Evolutionary conservation across 345 rosid species (phyloP), one percentile per base, ranked within the genome.

Genomic region (Populus ilicifolia): DNA sequence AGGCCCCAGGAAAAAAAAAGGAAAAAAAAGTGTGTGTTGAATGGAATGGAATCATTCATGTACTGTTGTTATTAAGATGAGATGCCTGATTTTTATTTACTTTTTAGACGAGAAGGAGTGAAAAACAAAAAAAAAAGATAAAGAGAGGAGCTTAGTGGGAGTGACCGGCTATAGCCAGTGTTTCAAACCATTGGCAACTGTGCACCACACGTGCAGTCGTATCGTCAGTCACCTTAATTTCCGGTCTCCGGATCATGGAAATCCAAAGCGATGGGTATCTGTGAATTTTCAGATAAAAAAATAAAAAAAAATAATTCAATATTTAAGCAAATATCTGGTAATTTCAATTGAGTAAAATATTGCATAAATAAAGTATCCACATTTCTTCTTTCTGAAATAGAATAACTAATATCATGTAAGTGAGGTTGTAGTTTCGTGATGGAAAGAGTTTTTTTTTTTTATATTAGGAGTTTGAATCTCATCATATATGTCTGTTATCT

Each of bases 121-220:
- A n/a, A n/a, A n/a, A n/a, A 48, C 33, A 23, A 10, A 43, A 41
- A 43, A 43, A 10, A 43, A 10, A 10, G 46, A 46, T 13, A 3
- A 39, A 43, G 23, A 27, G 64, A 38, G 7, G 52, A 20, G 61
- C 21, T 36, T 64, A 54, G 18, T 14, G 27, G 25, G 66, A 35
- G 39, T 52, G 56, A 77, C 78, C 48, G 77, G 77, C 72, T 30
- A 71, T 73, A 56, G 76, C 74, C 74, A 43, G 78, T 81, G 73
- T 44, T 76, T 74, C 64, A 79, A 63, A 66, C 71, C 41, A 67
- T 77, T 2, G 79, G 67, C n/a, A 30, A 76, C 75, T 54, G 81
- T 78, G 88, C 74, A 52, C 30, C 85, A 59, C 87, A 85, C 87
- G 87, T 85, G 87, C 80, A 80, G 76, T 80, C 67, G 29, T 12